Conservation (phyloP, 345 rosid genomes). For the Lagerstroemia speciosa region DNA sequence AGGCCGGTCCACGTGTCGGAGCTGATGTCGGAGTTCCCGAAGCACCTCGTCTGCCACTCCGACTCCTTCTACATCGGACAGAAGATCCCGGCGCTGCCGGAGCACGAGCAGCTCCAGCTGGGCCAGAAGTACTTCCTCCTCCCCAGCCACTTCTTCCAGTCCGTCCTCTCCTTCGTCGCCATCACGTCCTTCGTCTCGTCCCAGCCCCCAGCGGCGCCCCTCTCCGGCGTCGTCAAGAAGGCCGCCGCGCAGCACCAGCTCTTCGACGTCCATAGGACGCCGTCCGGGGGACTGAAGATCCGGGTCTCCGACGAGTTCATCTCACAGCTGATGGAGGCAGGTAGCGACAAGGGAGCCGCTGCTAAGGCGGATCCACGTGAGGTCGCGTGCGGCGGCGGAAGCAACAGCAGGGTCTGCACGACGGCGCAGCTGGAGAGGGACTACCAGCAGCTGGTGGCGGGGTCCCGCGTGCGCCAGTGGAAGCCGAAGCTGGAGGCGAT, state of each 20-base stretch:
- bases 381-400: not conserved
- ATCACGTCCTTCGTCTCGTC: conserved; percentile 43
- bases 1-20: conserved; percentile 48
- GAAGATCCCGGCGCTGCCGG: conserved; percentile 59
- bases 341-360: conserved; percentile 9
- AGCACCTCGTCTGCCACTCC: conserved; percentile 70
- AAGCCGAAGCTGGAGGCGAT: conserved; percentile 82
- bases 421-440: conserved; percentile 64
- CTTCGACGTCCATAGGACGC: conserved; percentile 49
- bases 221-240: conserved; percentile 1
- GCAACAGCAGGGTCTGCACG: conserved; percentile 40
- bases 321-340: conserved; percentile 47
- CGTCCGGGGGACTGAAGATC: conserved; percentile 44
- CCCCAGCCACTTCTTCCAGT: conserved; percentile 58
- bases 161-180: conserved; percentile 55
- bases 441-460: conserved; percentile 51
- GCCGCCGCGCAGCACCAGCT: conserved; percentile 21
- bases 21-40: conserved; percentile 53
- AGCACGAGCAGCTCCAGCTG: conserved; percentile 52
- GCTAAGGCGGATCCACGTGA: not conserved
- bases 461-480: conserved; percentile 48
- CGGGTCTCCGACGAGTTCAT: conserved; percentile 80
- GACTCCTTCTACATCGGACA: conserved; percentile 76
- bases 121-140: conserved; percentile 78
- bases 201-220: conserved; percentile 1